Percentiles rank a stretch among this genome's conserved stretches.
These are phyloP conservation scores for Spathaspora sp. DNA, from an alignment of 1,139 yeast species.

Conservation along the genomic window DNA sequence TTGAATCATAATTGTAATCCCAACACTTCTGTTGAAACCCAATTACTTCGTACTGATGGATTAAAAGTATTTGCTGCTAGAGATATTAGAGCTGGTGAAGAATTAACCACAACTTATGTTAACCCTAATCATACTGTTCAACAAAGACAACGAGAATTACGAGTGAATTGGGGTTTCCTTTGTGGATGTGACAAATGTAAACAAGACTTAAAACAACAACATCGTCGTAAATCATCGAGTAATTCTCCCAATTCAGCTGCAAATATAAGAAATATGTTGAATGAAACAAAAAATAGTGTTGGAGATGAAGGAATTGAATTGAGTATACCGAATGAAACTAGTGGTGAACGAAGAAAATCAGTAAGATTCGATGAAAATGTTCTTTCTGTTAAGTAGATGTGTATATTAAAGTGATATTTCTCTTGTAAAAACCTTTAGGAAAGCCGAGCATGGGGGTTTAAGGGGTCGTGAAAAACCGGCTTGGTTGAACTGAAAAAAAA, in stretches of 20 bases:
- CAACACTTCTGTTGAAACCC: slow-evolving; percentile 55
- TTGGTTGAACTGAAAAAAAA: not conserved
- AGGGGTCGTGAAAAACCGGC: not conserved
- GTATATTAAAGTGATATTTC: not conserved
- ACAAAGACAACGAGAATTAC: slow-evolving; percentile 63
- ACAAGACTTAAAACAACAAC: slow-evolving; percentile 47
- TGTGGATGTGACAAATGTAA: slow-evolving; percentile 70
- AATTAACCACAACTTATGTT: slow-evolving; percentile 68
- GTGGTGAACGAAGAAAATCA: slow-evolving; percentile 61
- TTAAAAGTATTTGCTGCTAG: slow-evolving; percentile 60
- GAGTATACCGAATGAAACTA: slow-evolving; percentile 35
- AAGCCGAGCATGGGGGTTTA: not conserved
- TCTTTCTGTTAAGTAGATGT: slow-evolving; percentile 19
- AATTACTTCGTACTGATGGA: slow-evolving; percentile 49
- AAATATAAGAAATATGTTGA: slow-evolving; percentile 49
- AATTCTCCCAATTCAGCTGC: slow-evolving; percentile 24
- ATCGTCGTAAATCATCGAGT: slow-evolving; percentile 35
- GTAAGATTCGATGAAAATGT: slow-evolving; percentile 73
- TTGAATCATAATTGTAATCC: slow-evolving; percentile 79
- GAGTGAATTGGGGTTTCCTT: slow-evolving; percentile 84
- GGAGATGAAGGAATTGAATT: slow-evolving; percentile 51
- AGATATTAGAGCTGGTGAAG: slow-evolving; percentile 64
- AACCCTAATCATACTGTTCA: slow-evolving; percentile 63
- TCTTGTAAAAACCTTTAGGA: not conserved
- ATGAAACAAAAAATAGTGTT: slow-evolving; percentile 28